Base-by-base conservation (phyloP, 257 asterid genomes). In the Prunella vulgaris region DNA sequence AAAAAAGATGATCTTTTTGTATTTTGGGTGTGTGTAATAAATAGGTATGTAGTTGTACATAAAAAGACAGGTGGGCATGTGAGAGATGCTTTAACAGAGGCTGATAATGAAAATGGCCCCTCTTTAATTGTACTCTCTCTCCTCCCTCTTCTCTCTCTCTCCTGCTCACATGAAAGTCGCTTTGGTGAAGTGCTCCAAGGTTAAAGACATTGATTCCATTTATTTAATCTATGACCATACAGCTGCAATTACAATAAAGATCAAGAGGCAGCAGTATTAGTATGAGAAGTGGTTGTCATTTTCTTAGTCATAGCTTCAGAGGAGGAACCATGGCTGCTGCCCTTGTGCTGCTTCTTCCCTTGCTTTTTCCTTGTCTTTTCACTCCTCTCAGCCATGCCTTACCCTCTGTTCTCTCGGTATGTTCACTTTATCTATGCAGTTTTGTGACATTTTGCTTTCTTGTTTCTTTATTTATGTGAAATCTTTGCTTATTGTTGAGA, bases 241-340 rank as follows among this genome's bases (percentile, higher is more conserved):
- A 53, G 49, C 61, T 67, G 78, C 76, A 71, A 67, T 24, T 52
- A 30, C 61, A 74, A 49, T 53, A 67, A 72, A 77, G 58, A 52
- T 70, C 79, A 49, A 61, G 61, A 70, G 62, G 58, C 68, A 73
- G 53, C 37, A 68, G 58, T 35, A 72, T 64, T 56, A 57, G 59
- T 21, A 52, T 46, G 84, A 74, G 78, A 80, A 70, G 70, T 40
- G 24, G 66, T 17, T 71, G 65, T 27, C 78, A 57, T 69, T 72
- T 70, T 64, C 66, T 14, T 14, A 59, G 71, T 25, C 66, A 79
- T 30, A 80, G 25, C 61, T 76, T 66, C 40, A 80, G 84, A 77
- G 81, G 88, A 57, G 90, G 85, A 80, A 83, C 88, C 69, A 83
- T 91, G 92, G 84, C 87, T 68, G 85, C 78, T 71, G 72, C 86